These are phyloP conservation scores for Cryptococcus hybrid DNA, from an alignment of 1,284 basidiomycete genomes.

Conservation along the genomic window DNA sequence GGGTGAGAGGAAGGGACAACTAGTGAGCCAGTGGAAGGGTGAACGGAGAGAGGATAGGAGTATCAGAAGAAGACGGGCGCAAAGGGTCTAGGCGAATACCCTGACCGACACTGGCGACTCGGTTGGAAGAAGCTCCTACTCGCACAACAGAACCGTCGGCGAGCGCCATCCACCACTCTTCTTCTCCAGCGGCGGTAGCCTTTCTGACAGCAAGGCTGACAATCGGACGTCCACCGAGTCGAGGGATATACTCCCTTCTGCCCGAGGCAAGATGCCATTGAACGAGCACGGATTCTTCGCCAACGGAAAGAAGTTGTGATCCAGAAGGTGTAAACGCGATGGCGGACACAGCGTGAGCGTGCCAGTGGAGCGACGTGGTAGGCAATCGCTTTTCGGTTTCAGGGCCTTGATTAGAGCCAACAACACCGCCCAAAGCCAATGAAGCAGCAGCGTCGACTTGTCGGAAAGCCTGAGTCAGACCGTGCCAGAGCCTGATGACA, in stretches of 20 bases:
- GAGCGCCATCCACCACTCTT: constrained; percentile 83
- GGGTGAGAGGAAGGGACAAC: constrained; percentile 92
- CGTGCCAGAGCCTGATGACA: constrained; percentile 88
- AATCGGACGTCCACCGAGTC: constrained; percentile 80
- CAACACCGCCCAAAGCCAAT: constrained; percentile 8
- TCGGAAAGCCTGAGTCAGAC: constrained; percentile 61
- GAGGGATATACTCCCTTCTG: constrained; percentile 85
- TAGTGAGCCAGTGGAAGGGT: constrained; percentile 67
- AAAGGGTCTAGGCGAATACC: constrained; percentile 40
- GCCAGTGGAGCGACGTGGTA: constrained; percentile 92
- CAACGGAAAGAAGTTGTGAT: constrained; percentile 89
- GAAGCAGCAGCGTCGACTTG: constrained; percentile 34
- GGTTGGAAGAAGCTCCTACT: constrained; percentile 70
- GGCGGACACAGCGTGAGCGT: constrained; percentile 90
- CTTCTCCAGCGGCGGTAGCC: constrained; percentile 57
- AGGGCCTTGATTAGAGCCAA: constrained; percentile 9
- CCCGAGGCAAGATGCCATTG: constrained; percentile 90
- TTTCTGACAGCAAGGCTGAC: constrained; percentile 64
- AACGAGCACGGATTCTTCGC: constrained; percentile 93
- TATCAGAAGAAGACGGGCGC: constrained; percentile 21
- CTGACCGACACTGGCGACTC: constrained; percentile 64
- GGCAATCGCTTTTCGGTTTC: constrained; percentile 52
- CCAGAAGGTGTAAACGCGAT: constrained; percentile 88
- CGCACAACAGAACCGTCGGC: constrained; percentile 81
- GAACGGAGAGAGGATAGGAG: constrained; percentile 60